phyloP scores from a whole-genome alignment of 805 yeast genomes.

The Kuraishia borneana region DNA sequence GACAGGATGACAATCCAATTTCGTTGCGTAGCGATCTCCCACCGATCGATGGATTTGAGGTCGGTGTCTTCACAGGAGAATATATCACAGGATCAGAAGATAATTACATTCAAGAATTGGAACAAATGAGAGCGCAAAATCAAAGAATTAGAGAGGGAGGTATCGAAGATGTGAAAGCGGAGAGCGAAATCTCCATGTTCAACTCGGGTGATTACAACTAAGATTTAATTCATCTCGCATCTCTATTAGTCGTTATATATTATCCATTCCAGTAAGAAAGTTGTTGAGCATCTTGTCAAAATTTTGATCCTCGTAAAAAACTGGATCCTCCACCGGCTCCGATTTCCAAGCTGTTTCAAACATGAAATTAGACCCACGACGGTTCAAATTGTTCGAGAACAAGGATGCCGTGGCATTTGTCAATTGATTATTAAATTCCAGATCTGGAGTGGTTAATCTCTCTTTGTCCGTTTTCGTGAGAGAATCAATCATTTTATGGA shows the following conservation, averaged over 20 bases:
- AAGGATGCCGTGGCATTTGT: not conserved
- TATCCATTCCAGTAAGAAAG: not conserved
- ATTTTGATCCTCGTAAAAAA: not conserved
- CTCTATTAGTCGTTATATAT: not conserved
- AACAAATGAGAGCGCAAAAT: constrained; percentile 70
- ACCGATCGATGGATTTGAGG: constrained; percentile 61
- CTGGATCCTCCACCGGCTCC: no score
- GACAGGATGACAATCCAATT: constrained; percentile 16
- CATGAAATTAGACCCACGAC: no score
- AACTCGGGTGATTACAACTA: constrained; percentile 41
- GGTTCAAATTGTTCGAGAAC: not conserved
- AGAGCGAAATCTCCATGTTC: constrained; percentile 47
- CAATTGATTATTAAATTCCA: not conserved
- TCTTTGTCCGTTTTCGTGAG: constrained; percentile 11
- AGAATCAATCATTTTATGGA: constrained; percentile 33
- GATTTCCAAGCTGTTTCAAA: no score
- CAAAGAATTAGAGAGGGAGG: constrained; percentile 40
- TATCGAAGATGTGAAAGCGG: constrained; percentile 67
- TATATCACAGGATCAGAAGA: constrained; percentile 93
- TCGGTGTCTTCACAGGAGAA: constrained; percentile 92
- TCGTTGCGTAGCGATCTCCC: constrained; percentile 9
- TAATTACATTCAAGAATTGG: constrained; percentile 71
- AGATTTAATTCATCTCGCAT: not conserved
- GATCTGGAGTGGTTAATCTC: not conserved
- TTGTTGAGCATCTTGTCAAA: not conserved